Evolutionary conservation across 257 asterid genomes (phyloP).

Genomic region (Dorcoceras hygrometricum): DNA sequence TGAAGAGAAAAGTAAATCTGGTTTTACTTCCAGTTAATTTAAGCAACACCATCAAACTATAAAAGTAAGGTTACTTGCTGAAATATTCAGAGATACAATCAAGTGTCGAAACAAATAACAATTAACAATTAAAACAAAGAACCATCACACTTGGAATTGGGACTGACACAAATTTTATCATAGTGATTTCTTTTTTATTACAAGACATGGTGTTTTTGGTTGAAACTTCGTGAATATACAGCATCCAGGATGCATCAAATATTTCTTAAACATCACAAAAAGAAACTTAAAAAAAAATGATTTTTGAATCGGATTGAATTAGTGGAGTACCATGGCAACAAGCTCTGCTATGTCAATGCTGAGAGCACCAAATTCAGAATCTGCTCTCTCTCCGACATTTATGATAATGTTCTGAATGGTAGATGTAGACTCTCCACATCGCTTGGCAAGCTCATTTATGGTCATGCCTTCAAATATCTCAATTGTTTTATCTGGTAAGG

Average conservation of each 20-base stretch:
- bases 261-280: conserved; percentile 16
- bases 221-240: not conserved
- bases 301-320: conserved; percentile 14
- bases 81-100: too few species aligned
- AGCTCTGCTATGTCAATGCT: conserved; percentile 86
- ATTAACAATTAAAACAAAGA: not conserved
- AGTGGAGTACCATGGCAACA: conserved; percentile 75
- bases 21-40: not conserved
- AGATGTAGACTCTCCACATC: conserved; percentile 66
- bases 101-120: too few species aligned
- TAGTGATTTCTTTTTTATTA: not conserved
- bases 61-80: not conserved
- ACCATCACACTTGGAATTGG: not conserved
- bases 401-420: conserved; percentile 63
- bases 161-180: not conserved
- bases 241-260: conserved; percentile 4
- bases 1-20: not conserved
- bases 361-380: conserved; percentile 76
- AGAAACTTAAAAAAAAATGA: conserved; percentile 17
- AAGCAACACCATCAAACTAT: conserved; percentile 6
- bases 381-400: conserved; percentile 87
- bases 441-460: conserved; percentile 74
- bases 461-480: conserved; percentile 95
- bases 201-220: not conserved
- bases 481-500: conserved; percentile 58